These are phyloP conservation scores for Talaromyces sp. DNA, from an alignment of 2,329 filamentous ascomycete species.

Conservation along the genomic window DNA sequence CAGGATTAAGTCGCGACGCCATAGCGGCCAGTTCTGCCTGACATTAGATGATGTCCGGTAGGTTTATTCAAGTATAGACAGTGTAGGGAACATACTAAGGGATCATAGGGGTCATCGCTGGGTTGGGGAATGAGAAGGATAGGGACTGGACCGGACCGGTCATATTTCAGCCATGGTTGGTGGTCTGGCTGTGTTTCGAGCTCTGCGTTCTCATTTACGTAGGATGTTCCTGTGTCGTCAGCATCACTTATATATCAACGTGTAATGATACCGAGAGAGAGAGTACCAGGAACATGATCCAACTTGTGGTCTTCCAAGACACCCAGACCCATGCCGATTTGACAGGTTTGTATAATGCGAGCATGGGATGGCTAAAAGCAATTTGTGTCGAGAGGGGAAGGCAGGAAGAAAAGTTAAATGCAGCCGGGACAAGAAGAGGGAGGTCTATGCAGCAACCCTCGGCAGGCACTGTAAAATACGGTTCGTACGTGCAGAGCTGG, in stretches of 20 bases:
- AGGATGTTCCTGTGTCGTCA: constrained; percentile 38
- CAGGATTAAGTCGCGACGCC: constrained; percentile 78
- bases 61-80: neutral
- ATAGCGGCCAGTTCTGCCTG: constrained; percentile 71
- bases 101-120: constrained; percentile 86
- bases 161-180: constrained; percentile 63
- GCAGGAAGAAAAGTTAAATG: neutral
- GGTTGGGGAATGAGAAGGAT: constrained; percentile 89
- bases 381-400: neutral
- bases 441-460: neutral
- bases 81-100: constrained; percentile 53
- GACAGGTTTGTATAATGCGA: constrained; percentile 3
- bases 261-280: too few species aligned
- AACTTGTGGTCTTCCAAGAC: constrained; percentile 66
- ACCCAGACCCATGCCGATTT: constrained; percentile 61
- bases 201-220: constrained; percentile 56
- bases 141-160: constrained; percentile 61
- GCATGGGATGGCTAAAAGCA: neutral
- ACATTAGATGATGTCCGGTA: neutral
- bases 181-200: constrained; percentile 18
- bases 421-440: neutral
- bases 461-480: neutral
- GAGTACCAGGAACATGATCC: constrained; percentile 69
- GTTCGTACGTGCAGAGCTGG: neutral
- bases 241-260: neutral